Evolutionary conservation across 2,329 filamentous ascomycete species (phyloP).

Genomic region (Chaetomium strumarium): DNA sequence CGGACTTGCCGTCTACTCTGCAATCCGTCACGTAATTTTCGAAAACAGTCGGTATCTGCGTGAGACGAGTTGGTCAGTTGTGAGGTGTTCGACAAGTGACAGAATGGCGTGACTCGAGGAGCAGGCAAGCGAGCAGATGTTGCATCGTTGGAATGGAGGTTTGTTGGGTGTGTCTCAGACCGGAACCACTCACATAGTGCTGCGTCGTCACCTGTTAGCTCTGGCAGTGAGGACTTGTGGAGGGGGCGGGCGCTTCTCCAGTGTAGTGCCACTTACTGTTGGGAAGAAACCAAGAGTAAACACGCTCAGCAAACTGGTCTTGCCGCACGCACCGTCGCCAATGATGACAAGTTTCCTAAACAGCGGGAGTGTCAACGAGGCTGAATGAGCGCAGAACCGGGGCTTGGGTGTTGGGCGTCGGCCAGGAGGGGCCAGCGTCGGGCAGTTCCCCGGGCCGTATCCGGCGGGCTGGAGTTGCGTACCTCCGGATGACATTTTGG

Average conservation of each 20-base stretch:
- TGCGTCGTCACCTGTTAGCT: constrained; percentile 33
- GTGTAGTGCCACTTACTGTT: constrained; percentile 59
- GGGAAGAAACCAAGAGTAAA: constrained; percentile 98
- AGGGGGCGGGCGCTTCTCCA: neutral
- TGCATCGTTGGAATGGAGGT: neutral
- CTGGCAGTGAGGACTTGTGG: neutral
- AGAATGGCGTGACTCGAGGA: neutral
- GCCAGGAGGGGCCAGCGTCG: neutral
- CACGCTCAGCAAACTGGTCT: constrained; percentile 94
- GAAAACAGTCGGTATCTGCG: constrained; percentile 89
- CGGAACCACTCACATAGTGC: constrained; percentile 50
- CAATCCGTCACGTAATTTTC: constrained; percentile 99
- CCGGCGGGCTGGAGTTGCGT: constrained; percentile 7
- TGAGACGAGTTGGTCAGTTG: constrained; percentile 4
- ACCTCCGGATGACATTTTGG: constrained; percentile 37
- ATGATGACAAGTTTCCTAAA: constrained; percentile 92
- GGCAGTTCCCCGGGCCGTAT: neutral
- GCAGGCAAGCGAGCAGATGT: neutral
- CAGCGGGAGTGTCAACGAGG: constrained; percentile 5
- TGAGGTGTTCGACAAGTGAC: neutral
- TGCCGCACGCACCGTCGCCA: constrained; percentile 94
- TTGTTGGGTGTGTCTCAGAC: neutral
- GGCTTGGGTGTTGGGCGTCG: neutral
- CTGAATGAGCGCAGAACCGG: neutral
- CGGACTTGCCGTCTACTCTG: constrained; percentile 95